phyloP scores from a whole-genome alignment of 441 rosid species.

The Metrosideros polymorpha region DNA sequence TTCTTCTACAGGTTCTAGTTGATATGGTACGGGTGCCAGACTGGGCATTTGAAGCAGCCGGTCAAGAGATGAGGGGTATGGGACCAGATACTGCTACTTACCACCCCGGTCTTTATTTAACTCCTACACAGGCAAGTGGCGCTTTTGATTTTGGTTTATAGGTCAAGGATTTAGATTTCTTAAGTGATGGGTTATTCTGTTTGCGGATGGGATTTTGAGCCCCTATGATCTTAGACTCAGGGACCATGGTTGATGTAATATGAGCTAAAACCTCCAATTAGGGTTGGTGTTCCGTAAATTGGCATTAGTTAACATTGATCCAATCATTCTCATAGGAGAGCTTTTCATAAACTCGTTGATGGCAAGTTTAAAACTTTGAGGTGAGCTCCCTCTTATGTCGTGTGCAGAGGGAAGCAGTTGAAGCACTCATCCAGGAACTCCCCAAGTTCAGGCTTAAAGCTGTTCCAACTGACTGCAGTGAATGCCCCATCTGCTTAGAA shows the following conservation, averaged over 20 bases:
- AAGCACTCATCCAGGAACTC: conserved; percentile 97
- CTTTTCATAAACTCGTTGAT: not conserved
- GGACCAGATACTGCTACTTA: conserved; percentile 86
- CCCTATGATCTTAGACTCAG: not conserved
- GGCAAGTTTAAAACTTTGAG: not conserved
- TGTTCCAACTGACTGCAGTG: conserved; percentile 94
- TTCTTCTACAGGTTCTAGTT: conserved; percentile 56
- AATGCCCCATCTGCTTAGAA: conserved; percentile 96
- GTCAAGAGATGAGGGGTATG: conserved; percentile 96
- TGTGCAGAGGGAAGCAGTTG: conserved; percentile 91
- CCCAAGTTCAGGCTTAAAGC: conserved; percentile 94
- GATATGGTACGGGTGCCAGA: conserved; percentile 95
- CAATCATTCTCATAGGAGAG: not conserved
- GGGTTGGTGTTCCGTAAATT: not conserved
- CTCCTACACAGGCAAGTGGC: conserved; percentile 69
- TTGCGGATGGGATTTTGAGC: not conserved
- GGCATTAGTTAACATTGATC: not conserved
- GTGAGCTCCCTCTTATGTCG: not conserved
- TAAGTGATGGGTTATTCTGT: not conserved
- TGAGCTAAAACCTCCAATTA: not conserved
- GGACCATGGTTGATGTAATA: not conserved
- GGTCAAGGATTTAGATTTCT: not conserved
- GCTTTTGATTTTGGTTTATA: not conserved
- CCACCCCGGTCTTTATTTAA: conserved; percentile 94
- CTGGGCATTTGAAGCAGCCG: conserved; percentile 99